Base-by-base conservation (phyloP, 768 basidiomycete species). In the Boletellus ananas region DNA sequence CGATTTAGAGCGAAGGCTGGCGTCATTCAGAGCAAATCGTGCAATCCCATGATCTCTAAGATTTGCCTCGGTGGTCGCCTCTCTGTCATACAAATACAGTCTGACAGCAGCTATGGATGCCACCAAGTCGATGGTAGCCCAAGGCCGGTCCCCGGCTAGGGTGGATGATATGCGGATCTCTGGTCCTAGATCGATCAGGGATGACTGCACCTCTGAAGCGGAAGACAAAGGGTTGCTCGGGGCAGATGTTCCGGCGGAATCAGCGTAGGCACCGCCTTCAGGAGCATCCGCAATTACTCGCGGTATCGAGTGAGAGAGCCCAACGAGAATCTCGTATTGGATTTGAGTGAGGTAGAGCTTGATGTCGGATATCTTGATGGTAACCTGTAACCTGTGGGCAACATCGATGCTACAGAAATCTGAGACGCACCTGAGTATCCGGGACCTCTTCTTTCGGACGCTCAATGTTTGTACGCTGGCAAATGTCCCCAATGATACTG, bases 11-110 rank as follows among this genome's bases (percentile, higher is more conserved):
- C 90, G 81, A 49, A 96, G 72, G 29, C 77, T 81, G 55, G 83
- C 90, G 59, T 86, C 80, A 55, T 85, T 87, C 49, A 99, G 70
- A 1, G 91, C 84, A 60, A 98, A 92, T 39, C 84, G 79, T 18
- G 84, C 85, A 46, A 99, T 92, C 34, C 93, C 91, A 55, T 86
- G 82, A 1, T 85, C 80, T 66, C 82, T 81, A 49, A 94, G 66
- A 51, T 78, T 79, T 8, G 70, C 57, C 41, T 81, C 76, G 3
- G 72, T 70, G 13, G 75, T 76, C 1, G 87, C 93, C 36, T 69
- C 69, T 6, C 67, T 74, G 53, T 90, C 91, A 66, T 92, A 98
- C 12, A 99, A 74, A 59, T 97, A 92, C 13, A 98, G 74, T 58
- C 85, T 87, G 60, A 97, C 77, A 0, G 81, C 72, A 42, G 78